A percentile compares a stretch with the other conserved stretches of the same genome.
Evolutionary conservation across 2,329 filamentous ascomycete species (phyloP).

Genomic region (Aspergillus bombycis): DNA sequence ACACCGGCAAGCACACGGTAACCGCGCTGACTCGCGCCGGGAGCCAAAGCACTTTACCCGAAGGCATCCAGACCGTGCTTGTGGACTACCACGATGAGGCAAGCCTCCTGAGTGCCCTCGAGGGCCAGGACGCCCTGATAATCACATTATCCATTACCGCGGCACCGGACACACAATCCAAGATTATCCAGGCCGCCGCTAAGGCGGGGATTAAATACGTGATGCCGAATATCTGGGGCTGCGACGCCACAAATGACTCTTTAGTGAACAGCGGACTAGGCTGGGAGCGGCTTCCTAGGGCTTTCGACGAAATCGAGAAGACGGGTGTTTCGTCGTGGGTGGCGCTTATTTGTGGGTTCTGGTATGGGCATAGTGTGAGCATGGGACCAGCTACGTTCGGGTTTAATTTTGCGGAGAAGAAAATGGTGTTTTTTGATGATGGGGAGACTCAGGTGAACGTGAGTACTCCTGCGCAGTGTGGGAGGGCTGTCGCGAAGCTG

Average conservation of each 20-base stretch:
- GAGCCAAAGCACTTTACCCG: slow-evolving; percentile 5
- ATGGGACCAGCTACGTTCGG: slow-evolving; percentile 44
- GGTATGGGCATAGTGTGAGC: slow-evolving; percentile 56
- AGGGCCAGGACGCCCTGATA: slow-evolving; percentile 58
- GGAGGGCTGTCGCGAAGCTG: slow-evolving; percentile 55
- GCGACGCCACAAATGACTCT: slow-evolving; percentile 28
- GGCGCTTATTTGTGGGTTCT: slow-evolving; percentile 49
- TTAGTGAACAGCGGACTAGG: slow-evolving; percentile 27
- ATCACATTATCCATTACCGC: slow-evolving; percentile 54
- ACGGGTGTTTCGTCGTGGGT: slow-evolving; percentile 46
- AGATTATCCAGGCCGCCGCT: slow-evolving; percentile 58
- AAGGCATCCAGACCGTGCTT: neutral
- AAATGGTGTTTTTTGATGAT: slow-evolving; percentile 55
- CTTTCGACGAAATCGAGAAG: slow-evolving; percentile 36
- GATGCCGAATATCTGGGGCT: slow-evolving; percentile 54
- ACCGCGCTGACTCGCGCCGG: slow-evolving; percentile 52
- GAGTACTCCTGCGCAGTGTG: slow-evolving; percentile 63
- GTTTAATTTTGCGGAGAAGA: slow-evolving; percentile 50
- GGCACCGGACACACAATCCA: slow-evolving; percentile 48
- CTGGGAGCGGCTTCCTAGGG: slow-evolving; percentile 12
- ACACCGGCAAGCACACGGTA: slow-evolving; percentile 53
- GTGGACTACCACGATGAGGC: slow-evolving; percentile 12
- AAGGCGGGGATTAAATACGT: slow-evolving; percentile 58
- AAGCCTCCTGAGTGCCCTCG: slow-evolving; percentile 51
- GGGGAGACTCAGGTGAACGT: slow-evolving; percentile 60